Evolutionary conservation across 805 yeast species (phyloP).

Genomic region (Kazachstania viticola): DNA sequence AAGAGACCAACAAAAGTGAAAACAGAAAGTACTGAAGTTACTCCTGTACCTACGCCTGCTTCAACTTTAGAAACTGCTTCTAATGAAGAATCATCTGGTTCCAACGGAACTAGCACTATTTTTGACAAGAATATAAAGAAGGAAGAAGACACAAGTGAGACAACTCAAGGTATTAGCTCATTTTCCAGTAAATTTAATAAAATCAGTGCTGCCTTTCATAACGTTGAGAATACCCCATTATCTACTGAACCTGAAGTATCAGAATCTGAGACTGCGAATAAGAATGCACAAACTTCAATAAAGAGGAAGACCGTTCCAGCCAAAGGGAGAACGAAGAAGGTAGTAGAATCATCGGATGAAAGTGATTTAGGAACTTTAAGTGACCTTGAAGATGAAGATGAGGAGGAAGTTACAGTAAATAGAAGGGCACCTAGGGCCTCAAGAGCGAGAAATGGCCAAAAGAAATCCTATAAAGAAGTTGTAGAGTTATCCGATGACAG

Average conservation of each 20-base stretch:
- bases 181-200: slow-evolving; percentile 25
- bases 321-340: slow-evolving; percentile 4
- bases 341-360: slow-evolving; percentile 14
- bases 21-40: slow-evolving; percentile 8
- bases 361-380: slow-evolving; percentile 10
- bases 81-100: background rate
- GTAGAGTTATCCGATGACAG: slow-evolving; percentile 21
- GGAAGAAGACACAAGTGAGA: slow-evolving; percentile 7
- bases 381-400: slow-evolving; percentile 11
- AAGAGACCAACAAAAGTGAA: slow-evolving; percentile 17
- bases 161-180: slow-evolving; percentile 12
- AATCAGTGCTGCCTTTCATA: slow-evolving; percentile 21
- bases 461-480: slow-evolving; percentile 10
- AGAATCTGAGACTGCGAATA: too few relatives aligned
- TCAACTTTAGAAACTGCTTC: background rate
- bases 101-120: slow-evolving; percentile 9
- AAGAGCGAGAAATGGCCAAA: slow-evolving; percentile 2
- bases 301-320: slow-evolving; percentile 1
- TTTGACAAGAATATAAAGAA: slow-evolving; percentile 10
- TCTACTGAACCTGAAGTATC: slow-evolving; percentile 1
- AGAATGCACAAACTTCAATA: background rate
- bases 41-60: slow-evolving; percentile 4
- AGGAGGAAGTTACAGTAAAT: slow-evolving; percentile 7
- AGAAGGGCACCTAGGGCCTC: slow-evolving; percentile 13
- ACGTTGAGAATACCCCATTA: slow-evolving; percentile 3